Conservation (phyloP, 176 grass and related monocot species). For the Raddia distichophylla region DNA sequence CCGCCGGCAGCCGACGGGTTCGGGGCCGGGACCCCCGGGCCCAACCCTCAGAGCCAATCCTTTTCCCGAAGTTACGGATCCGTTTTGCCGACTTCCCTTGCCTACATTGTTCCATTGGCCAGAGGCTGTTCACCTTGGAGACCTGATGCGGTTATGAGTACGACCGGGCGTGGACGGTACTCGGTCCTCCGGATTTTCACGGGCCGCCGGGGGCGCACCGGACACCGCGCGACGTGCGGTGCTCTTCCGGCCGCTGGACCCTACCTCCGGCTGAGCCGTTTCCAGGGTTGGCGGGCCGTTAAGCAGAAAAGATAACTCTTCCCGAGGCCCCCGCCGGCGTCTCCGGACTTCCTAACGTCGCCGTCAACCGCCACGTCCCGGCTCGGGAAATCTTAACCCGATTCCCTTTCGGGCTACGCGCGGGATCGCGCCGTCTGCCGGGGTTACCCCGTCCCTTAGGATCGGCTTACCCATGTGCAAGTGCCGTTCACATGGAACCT, state of each 20-base stretch:
- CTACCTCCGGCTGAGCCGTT: conserved; percentile 59
- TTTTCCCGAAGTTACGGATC: conserved; percentile 88
- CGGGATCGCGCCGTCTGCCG: conserved; percentile 41
- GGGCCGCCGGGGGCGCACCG: conserved; percentile 58
- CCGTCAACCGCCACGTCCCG: conserved; percentile 55
- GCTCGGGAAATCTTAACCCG: conserved; percentile 66
- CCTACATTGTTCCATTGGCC: no score
- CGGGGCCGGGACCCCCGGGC: conserved; percentile 33
- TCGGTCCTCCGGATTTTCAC: conserved; percentile 62
- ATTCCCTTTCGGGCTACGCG: conserved; percentile 56
- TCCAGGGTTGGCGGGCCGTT: conserved; percentile 52
- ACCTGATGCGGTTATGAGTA: conserved; percentile 86
- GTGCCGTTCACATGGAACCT: conserved; percentile 84
- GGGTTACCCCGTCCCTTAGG: conserved; percentile 71
- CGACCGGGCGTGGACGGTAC: conserved; percentile 35
- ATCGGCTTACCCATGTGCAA: conserved; percentile 79
- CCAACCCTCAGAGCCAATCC: conserved; percentile 73
- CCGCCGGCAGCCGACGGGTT: no score
- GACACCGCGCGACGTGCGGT: conserved; percentile 60
- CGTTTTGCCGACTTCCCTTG: conserved; percentile 18
- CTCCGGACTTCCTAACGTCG: conserved; percentile 64
- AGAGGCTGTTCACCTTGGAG: conserved; percentile 69
- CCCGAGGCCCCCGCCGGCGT: conserved; percentile 54
- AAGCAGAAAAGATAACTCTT: conserved; percentile 79
- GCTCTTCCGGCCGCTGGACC: conserved; percentile 64